phyloP scores from a whole-genome alignment of 768 basidiomycete genomes.

The Phanerodontia chrysosporium region DNA sequence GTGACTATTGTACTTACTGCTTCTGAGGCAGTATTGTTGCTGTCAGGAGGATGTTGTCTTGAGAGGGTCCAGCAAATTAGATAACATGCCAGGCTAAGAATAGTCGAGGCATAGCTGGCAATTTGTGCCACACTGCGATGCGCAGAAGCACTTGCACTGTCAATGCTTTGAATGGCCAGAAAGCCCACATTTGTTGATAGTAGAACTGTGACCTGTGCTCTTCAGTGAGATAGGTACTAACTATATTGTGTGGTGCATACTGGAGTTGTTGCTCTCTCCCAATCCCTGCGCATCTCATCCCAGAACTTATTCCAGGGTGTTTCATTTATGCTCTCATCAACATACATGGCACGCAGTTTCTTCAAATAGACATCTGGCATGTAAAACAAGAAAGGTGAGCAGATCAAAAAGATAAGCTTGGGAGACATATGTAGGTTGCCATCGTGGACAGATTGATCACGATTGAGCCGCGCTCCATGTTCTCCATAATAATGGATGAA shows the following conservation, averaged over 20 bases:
- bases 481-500: constrained; percentile 42
- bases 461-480: constrained; percentile 35
- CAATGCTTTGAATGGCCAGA: constrained; percentile 53
- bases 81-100: constrained; percentile 39
- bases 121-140: constrained; percentile 30
- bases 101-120: constrained; percentile 40
- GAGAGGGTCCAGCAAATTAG: constrained; percentile 40
- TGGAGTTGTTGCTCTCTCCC: constrained; percentile 16
- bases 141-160: background rate
- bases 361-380: constrained; percentile 43
- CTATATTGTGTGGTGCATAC: too few species aligned
- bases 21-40: constrained; percentile 25
- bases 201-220: constrained; percentile 56
- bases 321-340: constrained; percentile 40
- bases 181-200: constrained; percentile 58
- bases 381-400: constrained; percentile 5
- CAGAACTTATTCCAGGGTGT: constrained; percentile 43
- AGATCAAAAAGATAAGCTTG: background rate
- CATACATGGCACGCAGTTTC: constrained; percentile 43
- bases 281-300: constrained; percentile 32
- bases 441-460: constrained; percentile 29
- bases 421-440: constrained; percentile 4
- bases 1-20: constrained; percentile 27
- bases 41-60: constrained; percentile 35
- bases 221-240: too few species aligned